Base-by-base conservation (phyloP, 768 basidiomycete species). In the Strobilomyces confusus region DNA sequence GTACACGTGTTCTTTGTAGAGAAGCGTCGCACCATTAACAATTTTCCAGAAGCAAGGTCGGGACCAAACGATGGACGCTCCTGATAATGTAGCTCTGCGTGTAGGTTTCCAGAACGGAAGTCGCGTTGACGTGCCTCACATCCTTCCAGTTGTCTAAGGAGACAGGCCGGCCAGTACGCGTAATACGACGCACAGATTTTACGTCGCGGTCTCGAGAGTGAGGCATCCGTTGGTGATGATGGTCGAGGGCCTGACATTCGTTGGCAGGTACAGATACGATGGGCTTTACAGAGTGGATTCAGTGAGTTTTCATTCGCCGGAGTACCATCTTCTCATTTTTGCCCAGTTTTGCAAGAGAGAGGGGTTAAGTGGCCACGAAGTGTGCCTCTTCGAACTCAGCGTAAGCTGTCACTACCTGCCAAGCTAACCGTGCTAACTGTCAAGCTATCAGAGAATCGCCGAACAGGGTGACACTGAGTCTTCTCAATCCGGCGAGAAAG, bases 161-260 rank as follows among this genome's bases (percentile, higher is more conserved):
- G 14, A 62, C 1, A 59, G 52, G 22, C 60, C 56, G 9, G 72
- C 72, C 0, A 36, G 72, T 76, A 3, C 68, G 75, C 32, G 75
- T 76, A 11, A 38, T 73, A 34, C 67, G 75, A 13, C 72, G 75
- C 22, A 57, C 19, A 0, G 0, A 5, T 1, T 12, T 15, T 30
- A n/a, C n/a, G n/a, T n/a, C n/a, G n/a, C n/a, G n/a, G n/a, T n/a
- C n/a, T n/a, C n/a, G n/a, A n/a, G 69, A 68, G 70, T 71, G 33
- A 58, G 58, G 15, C 20, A 40, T 19, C 1, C 12, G 9, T 6
- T 6, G 9, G 15, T 19, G 17, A 11, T 48, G 9, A 15, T 20
- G 4, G 36, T 17, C 12, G 17, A 22, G n/a, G 1, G 13, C 43
- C 36, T 54, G 19, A 61, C 4, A 19, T 19, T 33, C 1, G 13